Evolutionary conservation across 805 yeast genomes (phyloP), one percentile per base, ranked within the genome.

Genomic region (Tetrapisispora phaffii): DNA sequence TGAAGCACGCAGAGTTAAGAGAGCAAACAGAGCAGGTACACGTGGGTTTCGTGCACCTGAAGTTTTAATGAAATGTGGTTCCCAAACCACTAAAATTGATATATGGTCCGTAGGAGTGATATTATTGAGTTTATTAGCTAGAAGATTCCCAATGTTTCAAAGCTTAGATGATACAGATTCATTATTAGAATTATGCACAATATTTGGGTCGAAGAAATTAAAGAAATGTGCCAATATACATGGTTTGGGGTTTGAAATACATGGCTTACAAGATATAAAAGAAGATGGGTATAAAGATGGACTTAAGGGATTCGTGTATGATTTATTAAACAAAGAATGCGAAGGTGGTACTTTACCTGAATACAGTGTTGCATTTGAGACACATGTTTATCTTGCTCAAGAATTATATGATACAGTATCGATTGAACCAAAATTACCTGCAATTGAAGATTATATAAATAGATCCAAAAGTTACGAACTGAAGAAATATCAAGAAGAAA

Each of bases 1-100:
- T 55, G 98, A 93, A 66, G 77, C 77, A 41, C 72, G 97, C 54
- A 84, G 94, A 0, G 85, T 93, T 1, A 74, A 95, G 56, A 74
- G 98, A 46, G 97, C 97, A 0, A 93, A 93, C 57, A 79, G 98
- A 55, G 98, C 98, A 16, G 97, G 97, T 8, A 88, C 97, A 1
- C 73, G 97, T 54, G 97, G 97, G 0, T 88, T 88, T 58, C 72
- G 97, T 53, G 96, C 97, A 0, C 96, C 96, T 0, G 97, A 88
- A 60, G 96, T 88, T 4, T 67, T 89, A 44, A 74, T 87, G 65
- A 87, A 86, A 60, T 88, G 97, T 63, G 76, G 84, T 1, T 79
- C 84, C 47, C 97, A 88, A 66, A 73, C 83, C 3, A 76, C 85
- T 6, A 83, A 82, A 60, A 77, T 88, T 37, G 97, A 88, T 62